Conservation (phyloP, 129 eudicot genomes). For the Escallonia rubra region DNA sequence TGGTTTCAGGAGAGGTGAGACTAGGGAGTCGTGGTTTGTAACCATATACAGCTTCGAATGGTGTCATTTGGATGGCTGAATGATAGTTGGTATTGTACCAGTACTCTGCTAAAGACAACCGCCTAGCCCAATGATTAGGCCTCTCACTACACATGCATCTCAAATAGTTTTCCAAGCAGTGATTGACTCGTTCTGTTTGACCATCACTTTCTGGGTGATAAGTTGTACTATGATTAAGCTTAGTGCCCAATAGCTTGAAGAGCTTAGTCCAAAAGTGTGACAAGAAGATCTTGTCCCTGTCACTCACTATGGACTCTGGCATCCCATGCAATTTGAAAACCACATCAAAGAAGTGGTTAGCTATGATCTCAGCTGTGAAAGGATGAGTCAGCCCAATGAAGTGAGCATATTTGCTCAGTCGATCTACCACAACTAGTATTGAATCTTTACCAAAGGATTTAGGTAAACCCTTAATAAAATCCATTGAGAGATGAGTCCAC, state of each 20-base stretch:
- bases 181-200: neutral
- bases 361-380: neutral
- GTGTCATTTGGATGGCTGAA: neutral
- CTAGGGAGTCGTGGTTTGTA: neutral
- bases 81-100: neutral
- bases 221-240: neutral
- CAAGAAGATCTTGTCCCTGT: neutral
- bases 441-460: too few relatives aligned
- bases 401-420: too few relatives aligned
- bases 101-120: constrained; percentile 1
- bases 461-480: too few relatives aligned
- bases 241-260: neutral
- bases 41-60: neutral
- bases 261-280: neutral
- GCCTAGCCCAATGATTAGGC: neutral
- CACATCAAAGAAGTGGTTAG: neutral
- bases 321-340: constrained; percentile 3
- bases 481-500: too few relatives aligned
- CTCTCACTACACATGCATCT: neutral
- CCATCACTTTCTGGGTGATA: neutral
- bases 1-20: too few relatives aligned
- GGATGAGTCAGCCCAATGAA: neutral
- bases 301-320: neutral
- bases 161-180: constrained; percentile 1
- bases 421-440: too few relatives aligned